A percentile compares a stretch with the other conserved stretches of the same genome.
Conservation (phyloP, 257 asterid species). For the Lavandula angustifolia region DNA sequence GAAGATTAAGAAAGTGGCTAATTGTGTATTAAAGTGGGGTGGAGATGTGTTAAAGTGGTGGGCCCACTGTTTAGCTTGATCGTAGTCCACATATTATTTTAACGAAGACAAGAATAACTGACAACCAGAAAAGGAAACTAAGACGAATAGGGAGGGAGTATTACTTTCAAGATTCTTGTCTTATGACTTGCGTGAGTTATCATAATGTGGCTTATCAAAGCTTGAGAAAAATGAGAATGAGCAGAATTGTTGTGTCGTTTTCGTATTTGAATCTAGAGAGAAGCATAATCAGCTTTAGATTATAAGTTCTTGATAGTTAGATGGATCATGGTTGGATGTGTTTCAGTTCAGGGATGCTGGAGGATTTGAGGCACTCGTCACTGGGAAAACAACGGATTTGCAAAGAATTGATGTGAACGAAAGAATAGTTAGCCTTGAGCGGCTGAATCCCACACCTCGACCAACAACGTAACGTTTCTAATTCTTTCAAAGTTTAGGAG, state of each 20-base stretch:
- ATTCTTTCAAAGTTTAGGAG: constrained; percentile 46
- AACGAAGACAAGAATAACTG: too few species aligned
- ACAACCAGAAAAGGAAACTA: too few species aligned
- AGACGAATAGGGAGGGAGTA: too few species aligned
- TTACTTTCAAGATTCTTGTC: background rate
- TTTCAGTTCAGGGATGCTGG: constrained; percentile 77
- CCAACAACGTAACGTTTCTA: constrained; percentile 81
- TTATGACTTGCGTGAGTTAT: constrained; percentile 3
- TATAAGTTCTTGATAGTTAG: constrained; percentile 1
- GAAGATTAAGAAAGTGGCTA: too few species aligned
- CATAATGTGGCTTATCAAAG: background rate
- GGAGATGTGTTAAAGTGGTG: too few species aligned
- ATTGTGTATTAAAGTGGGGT: too few species aligned
- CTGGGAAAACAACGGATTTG: constrained; percentile 59
- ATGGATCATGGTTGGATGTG: constrained; percentile 8
- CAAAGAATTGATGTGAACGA: constrained; percentile 76
- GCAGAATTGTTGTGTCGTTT: background rate
- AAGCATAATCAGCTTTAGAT: background rate
- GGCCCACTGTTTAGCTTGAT: too few species aligned
- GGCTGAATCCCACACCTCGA: constrained; percentile 85
- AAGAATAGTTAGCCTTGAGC: constrained; percentile 70
- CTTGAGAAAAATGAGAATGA: background rate
- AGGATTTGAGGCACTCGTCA: constrained; percentile 67
- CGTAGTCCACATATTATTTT: too few species aligned
- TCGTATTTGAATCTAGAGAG: background rate